Evolutionary conservation across 768 basidiomycete genomes (phyloP).

Genomic region (Phaeotremella fagi): DNA sequence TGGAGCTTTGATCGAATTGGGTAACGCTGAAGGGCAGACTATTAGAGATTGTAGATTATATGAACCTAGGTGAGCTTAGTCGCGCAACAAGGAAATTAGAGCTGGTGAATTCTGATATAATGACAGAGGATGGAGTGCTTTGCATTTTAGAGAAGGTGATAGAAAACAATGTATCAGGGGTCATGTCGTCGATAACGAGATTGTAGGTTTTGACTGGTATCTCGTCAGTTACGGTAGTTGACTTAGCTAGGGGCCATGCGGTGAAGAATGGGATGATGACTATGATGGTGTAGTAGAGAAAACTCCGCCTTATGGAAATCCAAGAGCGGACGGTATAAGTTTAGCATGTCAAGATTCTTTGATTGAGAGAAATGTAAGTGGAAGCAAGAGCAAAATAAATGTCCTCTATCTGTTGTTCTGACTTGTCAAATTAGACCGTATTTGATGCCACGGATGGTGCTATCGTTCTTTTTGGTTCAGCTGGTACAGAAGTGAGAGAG

Average conservation of each 20-base stretch:
- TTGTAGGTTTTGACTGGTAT: constrained; percentile 30
- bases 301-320: constrained; percentile 41
- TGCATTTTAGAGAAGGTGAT: constrained; percentile 49
- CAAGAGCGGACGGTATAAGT: constrained; percentile 48
- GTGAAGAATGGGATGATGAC: constrained; percentile 49
- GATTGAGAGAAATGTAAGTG: constrained; percentile 46
- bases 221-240: not conserved
- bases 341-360: constrained; percentile 48
- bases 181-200: constrained; percentile 42
- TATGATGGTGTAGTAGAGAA: constrained; percentile 44
- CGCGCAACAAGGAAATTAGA: not conserved
- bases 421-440: constrained; percentile 31
- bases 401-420: not conserved
- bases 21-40: constrained; percentile 44
- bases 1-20: constrained; percentile 45
- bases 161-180: constrained; percentile 44
- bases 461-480: constrained; percentile 48
- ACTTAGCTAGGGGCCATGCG: constrained; percentile 43
- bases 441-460: constrained; percentile 49
- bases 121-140: constrained; percentile 47
- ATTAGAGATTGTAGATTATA: constrained; percentile 46
- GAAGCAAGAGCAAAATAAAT: not conserved
- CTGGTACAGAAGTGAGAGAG: constrained; percentile 40
- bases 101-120: not conserved
- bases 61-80: constrained; percentile 45